Conservation (phyloP, 2,329 filamentous ascomycete genomes). For the Trichoderma sp. region DNA sequence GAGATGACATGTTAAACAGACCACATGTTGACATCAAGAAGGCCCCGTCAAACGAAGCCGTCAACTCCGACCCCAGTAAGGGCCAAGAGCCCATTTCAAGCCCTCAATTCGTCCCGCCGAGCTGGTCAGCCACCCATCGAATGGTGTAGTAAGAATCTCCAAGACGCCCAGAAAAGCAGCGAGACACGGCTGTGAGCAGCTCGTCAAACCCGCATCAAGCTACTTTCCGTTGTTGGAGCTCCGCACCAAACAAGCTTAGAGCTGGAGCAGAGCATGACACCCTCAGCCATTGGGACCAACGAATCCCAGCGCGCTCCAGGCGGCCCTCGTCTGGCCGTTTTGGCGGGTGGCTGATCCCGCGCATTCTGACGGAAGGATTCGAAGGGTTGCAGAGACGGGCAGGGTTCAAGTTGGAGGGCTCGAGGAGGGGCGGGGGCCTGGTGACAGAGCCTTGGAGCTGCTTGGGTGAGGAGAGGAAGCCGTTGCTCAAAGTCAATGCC, state of each 20-base stretch:
- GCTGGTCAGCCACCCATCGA: conserved; percentile 22
- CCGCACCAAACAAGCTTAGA: conserved; percentile 16
- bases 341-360: conserved; percentile 21
- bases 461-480: neutral
- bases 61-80: neutral
- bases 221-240: neutral
- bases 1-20: neutral
- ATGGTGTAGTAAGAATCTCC: conserved; percentile 17
- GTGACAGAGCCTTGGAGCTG: neutral
- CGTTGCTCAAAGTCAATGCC: neutral
- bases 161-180: neutral
- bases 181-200: conserved; percentile 4
- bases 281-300: neutral
- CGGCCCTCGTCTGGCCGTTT: conserved; percentile 22
- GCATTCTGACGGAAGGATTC: conserved; percentile 6
- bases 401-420: neutral
- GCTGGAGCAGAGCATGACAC: neutral
- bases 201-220: conserved; percentile 7
- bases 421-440: conserved; percentile 22
- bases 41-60: neutral
- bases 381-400: neutral
- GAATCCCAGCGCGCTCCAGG: conserved; percentile 14
- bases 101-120: neutral
- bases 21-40: neutral
- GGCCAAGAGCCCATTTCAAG: conserved; percentile 18